phyloP scores from a whole-genome alignment of 176 grass and related monocot genomes.

The Tuctoria greenei region DNA sequence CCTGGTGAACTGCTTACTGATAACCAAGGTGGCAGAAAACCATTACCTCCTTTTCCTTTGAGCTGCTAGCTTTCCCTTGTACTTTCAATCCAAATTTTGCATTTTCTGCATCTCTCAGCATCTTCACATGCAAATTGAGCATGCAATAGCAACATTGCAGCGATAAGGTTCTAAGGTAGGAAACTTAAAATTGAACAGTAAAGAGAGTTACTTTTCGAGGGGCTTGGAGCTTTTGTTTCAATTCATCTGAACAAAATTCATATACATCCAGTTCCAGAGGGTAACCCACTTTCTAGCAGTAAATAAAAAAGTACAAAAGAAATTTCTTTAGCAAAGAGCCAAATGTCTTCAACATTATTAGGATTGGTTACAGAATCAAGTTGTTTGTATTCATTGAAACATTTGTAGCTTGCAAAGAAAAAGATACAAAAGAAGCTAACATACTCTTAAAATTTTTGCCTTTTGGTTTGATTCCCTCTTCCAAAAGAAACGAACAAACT shows the following conservation, averaged over 20 bases:
- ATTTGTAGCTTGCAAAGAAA: background rate
- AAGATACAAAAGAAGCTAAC: slow-evolving; percentile 22
- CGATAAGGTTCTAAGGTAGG: slow-evolving; percentile 21
- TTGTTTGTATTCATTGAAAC: slow-evolving; percentile 7
- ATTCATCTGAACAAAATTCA: slow-evolving; percentile 97
- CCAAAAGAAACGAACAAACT: slow-evolving; percentile 99
- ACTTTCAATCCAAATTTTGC: slow-evolving; percentile 80
- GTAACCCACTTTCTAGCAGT: slow-evolving; percentile 90
- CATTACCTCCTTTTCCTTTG: slow-evolving; percentile 61
- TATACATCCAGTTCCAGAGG: slow-evolving; percentile 98
- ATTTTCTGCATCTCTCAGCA: slow-evolving; percentile 92
- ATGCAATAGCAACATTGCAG: slow-evolving; percentile 17
- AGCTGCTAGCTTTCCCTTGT: slow-evolving; percentile 52
- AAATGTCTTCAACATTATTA: slow-evolving; percentile 6
- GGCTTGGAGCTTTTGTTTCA: slow-evolving; percentile 80
- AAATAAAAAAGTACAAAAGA: slow-evolving; percentile 35
- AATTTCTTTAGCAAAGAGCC: background rate
- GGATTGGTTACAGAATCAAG: background rate
- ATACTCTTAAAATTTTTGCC: slow-evolving; percentile 97
- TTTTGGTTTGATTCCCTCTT: slow-evolving; percentile 99
- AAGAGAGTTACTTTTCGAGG: slow-evolving; percentile 75
- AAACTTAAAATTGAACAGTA: slow-evolving; percentile 17
- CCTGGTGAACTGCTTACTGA: background rate
- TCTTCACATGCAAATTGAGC: slow-evolving; percentile 54
- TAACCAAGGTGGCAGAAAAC: slow-evolving; percentile 33